phyloP scores from a whole-genome alignment of 2,329 filamentous ascomycete species.

The Beauveria caledonica region DNA sequence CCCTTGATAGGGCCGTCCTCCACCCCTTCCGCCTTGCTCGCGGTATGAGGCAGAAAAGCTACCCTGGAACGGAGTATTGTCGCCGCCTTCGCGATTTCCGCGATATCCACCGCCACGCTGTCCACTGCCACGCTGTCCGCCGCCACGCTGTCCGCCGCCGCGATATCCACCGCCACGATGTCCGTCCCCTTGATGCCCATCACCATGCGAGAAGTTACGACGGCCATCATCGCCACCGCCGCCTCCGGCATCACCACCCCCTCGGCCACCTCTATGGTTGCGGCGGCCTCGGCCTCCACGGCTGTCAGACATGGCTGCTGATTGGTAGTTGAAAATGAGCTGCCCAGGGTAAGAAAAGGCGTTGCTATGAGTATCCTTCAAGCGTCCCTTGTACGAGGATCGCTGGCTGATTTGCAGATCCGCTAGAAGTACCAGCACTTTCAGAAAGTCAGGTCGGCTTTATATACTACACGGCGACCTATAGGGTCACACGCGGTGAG shows the following conservation, averaged over 20 bases:
- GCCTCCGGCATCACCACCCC: not conserved
- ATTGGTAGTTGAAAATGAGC: not conserved
- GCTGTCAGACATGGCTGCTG: not conserved
- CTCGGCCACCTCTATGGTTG: not conserved
- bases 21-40: not conserved
- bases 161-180: too few relatives aligned
- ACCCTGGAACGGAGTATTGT: not conserved
- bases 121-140: slow-evolving; percentile 13
- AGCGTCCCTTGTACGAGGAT: too few relatives aligned
- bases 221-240: not conserved
- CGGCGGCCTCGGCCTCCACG: not conserved
- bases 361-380: not conserved
- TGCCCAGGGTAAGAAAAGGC: not conserved
- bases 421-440: too few relatives aligned
- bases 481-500: too few relatives aligned
- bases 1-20: slow-evolving; percentile 2
- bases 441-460: too few relatives aligned
- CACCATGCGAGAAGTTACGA: too few relatives aligned
- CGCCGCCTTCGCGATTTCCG: slow-evolving; percentile 5
- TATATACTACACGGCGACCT: too few relatives aligned
- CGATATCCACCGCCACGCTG: not conserved
- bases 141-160: not conserved
- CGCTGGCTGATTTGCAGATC: too few relatives aligned
- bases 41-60: not conserved
- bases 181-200: too few relatives aligned